Conservation (phyloP, 2,329 filamentous ascomycete genomes). For the Ascochyta rabiei region DNA sequence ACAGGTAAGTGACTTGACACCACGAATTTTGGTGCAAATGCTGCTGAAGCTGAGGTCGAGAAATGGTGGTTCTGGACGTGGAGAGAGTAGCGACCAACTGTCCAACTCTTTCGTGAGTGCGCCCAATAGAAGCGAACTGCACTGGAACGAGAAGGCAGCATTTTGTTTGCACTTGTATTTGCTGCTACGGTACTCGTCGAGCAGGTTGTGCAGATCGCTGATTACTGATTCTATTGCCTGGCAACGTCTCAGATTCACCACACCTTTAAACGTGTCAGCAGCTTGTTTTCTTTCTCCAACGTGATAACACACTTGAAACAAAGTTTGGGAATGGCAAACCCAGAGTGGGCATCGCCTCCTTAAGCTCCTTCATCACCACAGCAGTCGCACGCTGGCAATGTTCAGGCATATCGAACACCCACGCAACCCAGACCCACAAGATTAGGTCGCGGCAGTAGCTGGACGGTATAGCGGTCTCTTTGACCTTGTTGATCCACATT, state of each 20-base stretch:
- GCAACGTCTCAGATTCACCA: conserved; percentile 3
- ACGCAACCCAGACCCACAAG: conserved; percentile 32
- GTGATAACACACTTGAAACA: not conserved
- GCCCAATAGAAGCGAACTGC: not conserved
- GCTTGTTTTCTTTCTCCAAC: no score
- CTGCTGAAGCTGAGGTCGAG: not conserved
- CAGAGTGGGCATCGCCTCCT: not conserved
- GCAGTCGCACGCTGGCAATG: conserved; percentile 18
- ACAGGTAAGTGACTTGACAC: no score
- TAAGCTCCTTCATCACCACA: conserved; percentile 10
- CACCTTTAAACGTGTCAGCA: not conserved
- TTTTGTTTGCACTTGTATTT: not conserved
- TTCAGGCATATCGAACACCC: conserved; percentile 17
- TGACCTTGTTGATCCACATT: conserved; percentile 47
- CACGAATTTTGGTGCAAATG: not conserved
- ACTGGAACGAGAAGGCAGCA: not conserved
- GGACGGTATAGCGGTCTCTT: conserved; percentile 3
- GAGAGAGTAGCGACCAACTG: not conserved
- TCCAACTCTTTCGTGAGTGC: not conserved
- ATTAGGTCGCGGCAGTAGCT: conserved; percentile 23
- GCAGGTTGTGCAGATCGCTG: conserved; percentile 2
- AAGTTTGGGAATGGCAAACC: conserved; percentile 8
- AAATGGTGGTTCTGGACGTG: not conserved
- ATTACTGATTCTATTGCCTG: conserved; percentile 9
- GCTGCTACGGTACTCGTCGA: conserved; percentile 1